phyloP scores from a whole-genome alignment of 164 flowering plant species.

The Protea cynaroides region DNA sequence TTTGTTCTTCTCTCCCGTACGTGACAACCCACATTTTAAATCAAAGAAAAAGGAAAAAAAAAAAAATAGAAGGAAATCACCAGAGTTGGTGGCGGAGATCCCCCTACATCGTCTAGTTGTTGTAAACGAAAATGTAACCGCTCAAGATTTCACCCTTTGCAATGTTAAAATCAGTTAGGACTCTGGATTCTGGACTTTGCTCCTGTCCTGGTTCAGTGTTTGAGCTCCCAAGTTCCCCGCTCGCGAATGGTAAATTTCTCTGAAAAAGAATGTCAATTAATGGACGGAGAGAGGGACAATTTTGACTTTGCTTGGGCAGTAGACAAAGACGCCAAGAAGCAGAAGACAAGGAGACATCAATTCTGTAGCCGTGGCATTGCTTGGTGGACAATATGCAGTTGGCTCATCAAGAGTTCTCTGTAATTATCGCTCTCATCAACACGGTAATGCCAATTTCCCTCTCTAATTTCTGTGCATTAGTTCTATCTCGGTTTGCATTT shows the following conservation, averaged over 20 bases:
- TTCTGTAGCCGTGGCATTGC: constrained; percentile 79
- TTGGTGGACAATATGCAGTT: constrained; percentile 77
- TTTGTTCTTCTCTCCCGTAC: no score
- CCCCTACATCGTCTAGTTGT: constrained; percentile 10
- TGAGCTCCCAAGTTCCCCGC: no score
- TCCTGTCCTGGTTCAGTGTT: not conserved
- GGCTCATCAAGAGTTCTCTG: constrained; percentile 92
- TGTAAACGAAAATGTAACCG: constrained; percentile 9
- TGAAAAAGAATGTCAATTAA: constrained; percentile 7
- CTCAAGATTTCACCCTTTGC: constrained; percentile 5
- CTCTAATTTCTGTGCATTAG: no score
- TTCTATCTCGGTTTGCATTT: no score
- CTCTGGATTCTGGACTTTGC: no score
- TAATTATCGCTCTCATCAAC: constrained; percentile 83
- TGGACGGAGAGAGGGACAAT: constrained; percentile 48
- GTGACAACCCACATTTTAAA: no score
- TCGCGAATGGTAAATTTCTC: no score
- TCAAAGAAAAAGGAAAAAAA: no score
- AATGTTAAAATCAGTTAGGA: not conserved
- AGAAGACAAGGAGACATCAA: constrained; percentile 49
- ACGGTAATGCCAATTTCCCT: constrained; percentile 39
- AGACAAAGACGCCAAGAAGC: constrained; percentile 76
- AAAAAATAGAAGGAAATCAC: not conserved
- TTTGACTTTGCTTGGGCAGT: constrained; percentile 90
- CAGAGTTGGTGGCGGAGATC: constrained; percentile 12